phyloP scores from a whole-genome alignment of 352 stramenopile species.

The Pilasporangium apinafurcum region DNA sequence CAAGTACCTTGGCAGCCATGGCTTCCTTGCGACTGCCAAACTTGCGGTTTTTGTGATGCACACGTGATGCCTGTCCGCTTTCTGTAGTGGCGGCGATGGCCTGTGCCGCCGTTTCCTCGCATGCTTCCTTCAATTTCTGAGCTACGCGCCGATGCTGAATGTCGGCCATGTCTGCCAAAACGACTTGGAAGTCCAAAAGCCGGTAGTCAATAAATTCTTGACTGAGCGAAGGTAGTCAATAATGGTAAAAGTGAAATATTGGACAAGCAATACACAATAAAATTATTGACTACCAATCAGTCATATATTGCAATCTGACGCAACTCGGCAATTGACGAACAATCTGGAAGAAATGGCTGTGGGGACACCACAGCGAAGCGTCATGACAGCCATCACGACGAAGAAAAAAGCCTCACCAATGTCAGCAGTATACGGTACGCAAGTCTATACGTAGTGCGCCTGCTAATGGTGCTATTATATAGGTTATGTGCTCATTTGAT shows the following conservation, averaged over 20 bases:
- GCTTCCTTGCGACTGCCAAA: conserved; percentile 77
- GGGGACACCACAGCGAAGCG: background rate
- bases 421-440: too few relatives aligned
- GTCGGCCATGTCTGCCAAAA: conserved; percentile 66
- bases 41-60: conserved; percentile 85
- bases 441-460: background rate
- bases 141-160: conserved; percentile 62
- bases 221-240: too few relatives aligned
- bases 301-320: background rate
- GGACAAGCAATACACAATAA: background rate
- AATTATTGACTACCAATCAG: background rate
- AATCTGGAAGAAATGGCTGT: too few relatives aligned
- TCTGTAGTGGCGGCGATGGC: conserved; percentile 66
- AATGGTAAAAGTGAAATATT: background rate
- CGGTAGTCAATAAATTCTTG: too few relatives aligned
- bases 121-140: conserved; percentile 69
- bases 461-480: background rate
- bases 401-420: background rate
- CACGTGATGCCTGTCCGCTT: conserved; percentile 58
- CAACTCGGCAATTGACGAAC: too few relatives aligned
- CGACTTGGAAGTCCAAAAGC: too few relatives aligned
- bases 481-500: background rate
- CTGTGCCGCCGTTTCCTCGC: conserved; percentile 76
- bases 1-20: conserved; percentile 63
- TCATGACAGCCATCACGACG: background rate